phyloP scores from a whole-genome alignment of 768 basidiomycete genomes.

The Rhizopogon sp. region DNA sequence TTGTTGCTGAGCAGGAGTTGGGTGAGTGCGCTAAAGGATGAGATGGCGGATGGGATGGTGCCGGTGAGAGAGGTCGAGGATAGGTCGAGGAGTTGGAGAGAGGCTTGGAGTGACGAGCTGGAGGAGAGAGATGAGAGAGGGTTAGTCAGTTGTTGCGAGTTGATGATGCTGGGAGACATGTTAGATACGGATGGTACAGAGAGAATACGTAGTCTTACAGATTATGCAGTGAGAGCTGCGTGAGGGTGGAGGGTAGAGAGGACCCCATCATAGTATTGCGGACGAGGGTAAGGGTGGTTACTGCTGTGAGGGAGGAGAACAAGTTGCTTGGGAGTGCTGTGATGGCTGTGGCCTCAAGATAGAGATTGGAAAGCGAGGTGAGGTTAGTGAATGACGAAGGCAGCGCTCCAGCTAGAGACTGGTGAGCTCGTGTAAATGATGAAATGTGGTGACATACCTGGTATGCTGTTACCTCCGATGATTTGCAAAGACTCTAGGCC shows the following conservation, averaged over 20 bases:
- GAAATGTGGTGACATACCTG: slow-evolving; percentile 27
- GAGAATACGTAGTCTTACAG: slow-evolving; percentile 26
- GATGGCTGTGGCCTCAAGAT: slow-evolving; percentile 37
- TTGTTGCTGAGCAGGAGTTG: slow-evolving; percentile 36
- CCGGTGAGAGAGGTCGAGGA: slow-evolving; percentile 35
- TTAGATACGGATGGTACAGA: slow-evolving; percentile 1
- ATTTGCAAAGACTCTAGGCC: slow-evolving; percentile 33
- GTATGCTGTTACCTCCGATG: slow-evolving; percentile 36
- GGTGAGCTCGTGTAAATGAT: neutral
- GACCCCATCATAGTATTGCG: slow-evolving; percentile 36
- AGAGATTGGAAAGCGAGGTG: slow-evolving; percentile 32
- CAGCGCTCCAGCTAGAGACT: slow-evolving; percentile 33
- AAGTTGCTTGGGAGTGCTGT: slow-evolving; percentile 28
- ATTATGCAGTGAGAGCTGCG: slow-evolving; percentile 29
- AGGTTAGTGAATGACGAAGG: slow-evolving; percentile 34
- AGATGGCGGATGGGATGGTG: slow-evolving; percentile 29
- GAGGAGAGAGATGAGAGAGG: slow-evolving; percentile 26
- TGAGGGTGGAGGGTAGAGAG: slow-evolving; percentile 31
- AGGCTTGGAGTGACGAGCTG: slow-evolving; percentile 27
- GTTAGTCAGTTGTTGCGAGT: slow-evolving; percentile 30
- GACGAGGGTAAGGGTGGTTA: slow-evolving; percentile 33
- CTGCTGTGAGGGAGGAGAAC: slow-evolving; percentile 27
- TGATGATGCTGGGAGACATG: slow-evolving; percentile 25
- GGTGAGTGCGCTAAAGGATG: slow-evolving; percentile 28
- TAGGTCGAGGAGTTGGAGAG: slow-evolving; percentile 34